Evolutionary conservation across 1,284 basidiomycete genomes (phyloP).

Genomic region (Xanthoconium separans): DNA sequence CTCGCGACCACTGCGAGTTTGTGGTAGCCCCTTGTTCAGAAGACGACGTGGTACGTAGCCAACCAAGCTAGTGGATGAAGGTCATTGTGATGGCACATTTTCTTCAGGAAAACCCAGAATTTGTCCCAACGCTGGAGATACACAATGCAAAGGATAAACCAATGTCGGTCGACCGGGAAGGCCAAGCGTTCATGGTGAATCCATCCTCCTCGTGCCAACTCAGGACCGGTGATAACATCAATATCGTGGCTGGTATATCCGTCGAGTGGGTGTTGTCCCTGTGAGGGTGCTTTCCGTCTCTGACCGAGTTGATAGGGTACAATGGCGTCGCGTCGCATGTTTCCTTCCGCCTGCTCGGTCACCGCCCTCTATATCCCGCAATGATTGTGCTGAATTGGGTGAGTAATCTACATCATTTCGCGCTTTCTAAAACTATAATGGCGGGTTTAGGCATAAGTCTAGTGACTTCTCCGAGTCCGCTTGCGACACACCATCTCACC

Average conservation of each 20-base stretch:
- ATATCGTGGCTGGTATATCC: constrained; percentile 43
- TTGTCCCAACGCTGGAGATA: constrained; percentile 43
- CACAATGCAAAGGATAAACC: constrained; percentile 46
- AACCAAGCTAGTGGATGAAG: background rate
- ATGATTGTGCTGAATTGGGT: constrained; percentile 59
- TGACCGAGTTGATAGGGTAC: constrained; percentile 37
- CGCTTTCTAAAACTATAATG: background rate
- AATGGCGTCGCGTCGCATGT: constrained; percentile 54
- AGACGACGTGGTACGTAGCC: constrained; percentile 51
- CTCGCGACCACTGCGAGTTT: constrained; percentile 55
- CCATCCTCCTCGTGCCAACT: constrained; percentile 36
- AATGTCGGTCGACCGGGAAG: constrained; percentile 38
- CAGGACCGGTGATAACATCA: constrained; percentile 50
- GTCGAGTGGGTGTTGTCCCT: constrained; percentile 41
- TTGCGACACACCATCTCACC: constrained; percentile 62
- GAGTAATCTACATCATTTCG: constrained; percentile 8
- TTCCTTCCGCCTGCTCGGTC: constrained; percentile 40
- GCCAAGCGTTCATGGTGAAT: constrained; percentile 29
- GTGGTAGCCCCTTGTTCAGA: constrained; percentile 47
- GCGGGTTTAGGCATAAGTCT: constrained; percentile 47
- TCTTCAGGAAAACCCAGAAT: constrained; percentile 39
- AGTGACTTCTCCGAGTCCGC: constrained; percentile 40
- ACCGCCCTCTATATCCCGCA: constrained; percentile 31
- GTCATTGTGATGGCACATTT: background rate
- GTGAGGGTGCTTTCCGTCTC: background rate